Percentiles rank a stretch among this genome's conserved stretches.
These are phyloP conservation scores for Westerdykella ornata DNA, from an alignment of 2,329 filamentous ascomycete species.

Conservation along the genomic window DNA sequence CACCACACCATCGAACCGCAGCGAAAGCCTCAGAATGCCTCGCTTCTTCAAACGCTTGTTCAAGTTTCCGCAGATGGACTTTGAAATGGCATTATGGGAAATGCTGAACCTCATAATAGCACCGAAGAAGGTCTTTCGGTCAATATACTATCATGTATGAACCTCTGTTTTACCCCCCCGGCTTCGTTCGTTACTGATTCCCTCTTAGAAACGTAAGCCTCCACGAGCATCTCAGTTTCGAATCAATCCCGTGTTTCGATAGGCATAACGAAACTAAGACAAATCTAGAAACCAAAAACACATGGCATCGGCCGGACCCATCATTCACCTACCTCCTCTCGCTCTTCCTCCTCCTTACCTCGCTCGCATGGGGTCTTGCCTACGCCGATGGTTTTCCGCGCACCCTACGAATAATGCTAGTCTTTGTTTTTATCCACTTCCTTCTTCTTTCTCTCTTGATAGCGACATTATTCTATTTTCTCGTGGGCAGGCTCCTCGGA, in stretches of 20 bases:
- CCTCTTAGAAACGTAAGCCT: constrained; percentile 37
- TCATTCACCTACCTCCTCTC: constrained; percentile 64
- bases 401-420: constrained; percentile 41
- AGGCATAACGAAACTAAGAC: constrained; percentile 5
- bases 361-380: constrained; percentile 54
- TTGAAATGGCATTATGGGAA: constrained; percentile 67
- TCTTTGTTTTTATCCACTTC: constrained; percentile 54
- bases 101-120: constrained; percentile 63
- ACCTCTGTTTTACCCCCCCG: neutral
- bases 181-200: constrained; percentile 1
- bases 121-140: constrained; percentile 64
- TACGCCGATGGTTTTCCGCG: constrained; percentile 43
- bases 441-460: constrained; percentile 54
- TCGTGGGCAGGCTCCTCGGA: constrained; percentile 56
- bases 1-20: constrained; percentile 45
- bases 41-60: constrained; percentile 63
- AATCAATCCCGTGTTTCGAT: neutral
- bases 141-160: constrained; percentile 61
- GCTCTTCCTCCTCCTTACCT: constrained; percentile 53
- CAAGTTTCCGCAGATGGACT: constrained; percentile 69
- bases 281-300: constrained; percentile 58
- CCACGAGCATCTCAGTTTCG: neutral
- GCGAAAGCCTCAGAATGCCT: constrained; percentile 53
- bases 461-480: constrained; percentile 57
- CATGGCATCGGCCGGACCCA: constrained; percentile 62